Conservation (phyloP, 2,329 filamentous ascomycete species). For the Botrytis pseudocinerea region DNA sequence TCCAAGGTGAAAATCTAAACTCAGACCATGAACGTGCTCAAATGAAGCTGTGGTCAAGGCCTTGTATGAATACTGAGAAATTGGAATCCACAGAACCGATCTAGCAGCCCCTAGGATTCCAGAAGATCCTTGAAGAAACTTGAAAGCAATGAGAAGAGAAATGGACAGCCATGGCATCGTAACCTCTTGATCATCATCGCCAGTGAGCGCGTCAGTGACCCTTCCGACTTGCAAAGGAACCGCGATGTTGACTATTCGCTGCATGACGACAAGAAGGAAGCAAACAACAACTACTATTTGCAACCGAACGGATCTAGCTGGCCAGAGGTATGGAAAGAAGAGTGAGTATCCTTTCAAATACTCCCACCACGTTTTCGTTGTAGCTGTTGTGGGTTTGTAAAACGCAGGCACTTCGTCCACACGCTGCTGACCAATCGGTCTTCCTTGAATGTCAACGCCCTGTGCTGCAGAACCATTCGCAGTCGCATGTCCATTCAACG, state of each 20-base stretch:
- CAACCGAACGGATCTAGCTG: slow-evolving; percentile 72
- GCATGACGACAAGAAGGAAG: slow-evolving; percentile 75
- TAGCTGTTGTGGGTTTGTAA: slow-evolving; percentile 83
- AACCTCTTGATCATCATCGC: slow-evolving; percentile 48
- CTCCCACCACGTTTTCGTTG: slow-evolving; percentile 92
- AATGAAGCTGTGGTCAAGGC: slow-evolving; percentile 93
- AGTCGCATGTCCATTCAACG: slow-evolving; percentile 38
- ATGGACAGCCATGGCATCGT: slow-evolving; percentile 71
- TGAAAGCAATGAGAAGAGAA: slow-evolving; percentile 72
- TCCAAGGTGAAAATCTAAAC: slow-evolving; percentile 92
- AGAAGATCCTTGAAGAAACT: slow-evolving; percentile 83
- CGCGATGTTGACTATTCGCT: slow-evolving; percentile 81
- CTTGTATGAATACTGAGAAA: slow-evolving; percentile 95
- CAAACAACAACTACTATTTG: slow-evolving; percentile 80
- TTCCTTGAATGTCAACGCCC: slow-evolving; percentile 53
- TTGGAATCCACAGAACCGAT: slow-evolving; percentile 89
- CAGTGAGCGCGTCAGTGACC: slow-evolving; percentile 74
- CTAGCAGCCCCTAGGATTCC: slow-evolving; percentile 82
- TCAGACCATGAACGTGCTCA: slow-evolving; percentile 93
- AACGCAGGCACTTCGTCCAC: slow-evolving; percentile 71
- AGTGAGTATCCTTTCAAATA: slow-evolving; percentile 89
- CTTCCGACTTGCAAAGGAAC: slow-evolving; percentile 79
- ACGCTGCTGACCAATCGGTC: slow-evolving; percentile 44
- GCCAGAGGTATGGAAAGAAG: slow-evolving; percentile 97
- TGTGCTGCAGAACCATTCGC: slow-evolving; percentile 25